Conservation (phyloP, 768 basidiomycete species). For the Auricularia auricula-judae region DNA sequence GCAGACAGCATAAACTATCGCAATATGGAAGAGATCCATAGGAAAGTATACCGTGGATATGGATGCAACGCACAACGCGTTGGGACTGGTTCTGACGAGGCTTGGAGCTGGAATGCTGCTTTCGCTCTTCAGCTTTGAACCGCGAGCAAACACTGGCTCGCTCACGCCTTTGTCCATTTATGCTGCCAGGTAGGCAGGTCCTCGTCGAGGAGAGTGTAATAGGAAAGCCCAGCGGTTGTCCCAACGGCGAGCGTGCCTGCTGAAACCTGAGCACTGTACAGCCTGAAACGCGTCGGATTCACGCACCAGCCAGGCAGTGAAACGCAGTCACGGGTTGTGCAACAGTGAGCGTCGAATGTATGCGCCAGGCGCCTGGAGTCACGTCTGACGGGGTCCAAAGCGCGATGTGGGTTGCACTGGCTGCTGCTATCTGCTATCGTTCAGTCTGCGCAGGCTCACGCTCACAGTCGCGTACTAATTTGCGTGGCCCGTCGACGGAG, state of each 20-base stretch:
- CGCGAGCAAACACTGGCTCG: background rate
- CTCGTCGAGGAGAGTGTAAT: slow-evolving; percentile 71
- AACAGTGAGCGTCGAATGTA: slow-evolving; percentile 72
- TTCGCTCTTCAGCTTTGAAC: background rate
- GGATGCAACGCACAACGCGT: slow-evolving; percentile 30
- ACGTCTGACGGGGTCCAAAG: slow-evolving; percentile 69
- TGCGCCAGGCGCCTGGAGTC: slow-evolving; percentile 54
- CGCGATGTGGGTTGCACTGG: slow-evolving; percentile 56
- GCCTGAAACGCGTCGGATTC: background rate
- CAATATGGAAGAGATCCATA: slow-evolving; percentile 69
- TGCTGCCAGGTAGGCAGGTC: slow-evolving; percentile 74
- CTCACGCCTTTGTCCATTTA: slow-evolving; percentile 64
- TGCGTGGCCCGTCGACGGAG: slow-evolving; percentile 68
- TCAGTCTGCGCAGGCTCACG: background rate
- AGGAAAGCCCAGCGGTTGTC: slow-evolving; percentile 44
- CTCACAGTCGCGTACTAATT: slow-evolving; percentile 34
- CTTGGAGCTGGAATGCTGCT: background rate
- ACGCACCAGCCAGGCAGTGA: slow-evolving; percentile 64
- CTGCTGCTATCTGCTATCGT: slow-evolving; percentile 52
- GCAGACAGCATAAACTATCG: slow-evolving; percentile 28
- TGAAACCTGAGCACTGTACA: slow-evolving; percentile 2
- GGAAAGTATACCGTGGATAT: slow-evolving; percentile 51
- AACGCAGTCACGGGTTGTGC: slow-evolving; percentile 49
- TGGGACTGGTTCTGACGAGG: slow-evolving; percentile 8
- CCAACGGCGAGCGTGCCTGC: slow-evolving; percentile 69